Conservation (phyloP, 495 filamentous ascomycete genomes). For the Talaromyces stipitatus region DNA sequence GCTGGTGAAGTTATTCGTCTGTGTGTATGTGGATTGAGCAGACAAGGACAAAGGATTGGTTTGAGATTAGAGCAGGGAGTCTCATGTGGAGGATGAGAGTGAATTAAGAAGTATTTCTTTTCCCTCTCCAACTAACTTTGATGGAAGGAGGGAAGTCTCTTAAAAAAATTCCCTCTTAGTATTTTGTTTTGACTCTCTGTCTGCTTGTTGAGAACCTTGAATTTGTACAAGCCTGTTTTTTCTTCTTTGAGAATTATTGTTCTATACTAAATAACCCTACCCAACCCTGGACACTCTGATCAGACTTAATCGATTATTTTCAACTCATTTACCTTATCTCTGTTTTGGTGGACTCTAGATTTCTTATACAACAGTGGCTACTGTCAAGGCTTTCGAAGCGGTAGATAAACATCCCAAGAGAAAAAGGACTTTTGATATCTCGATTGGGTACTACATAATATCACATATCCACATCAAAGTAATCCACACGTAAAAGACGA, state of each 20-base stretch:
- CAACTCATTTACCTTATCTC: neutral
- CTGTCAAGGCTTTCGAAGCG: too few relatives aligned
- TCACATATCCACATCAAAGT: neutral
- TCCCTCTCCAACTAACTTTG: too few relatives aligned
- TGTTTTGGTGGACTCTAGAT: too few relatives aligned
- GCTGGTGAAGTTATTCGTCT: neutral
- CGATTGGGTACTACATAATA: neutral
- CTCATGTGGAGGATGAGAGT: neutral
- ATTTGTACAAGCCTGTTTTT: neutral
- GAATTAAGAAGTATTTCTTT: neutral
- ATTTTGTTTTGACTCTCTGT: neutral
- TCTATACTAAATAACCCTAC: neutral
- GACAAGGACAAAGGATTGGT: neutral
- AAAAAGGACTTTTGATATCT: too few relatives aligned
- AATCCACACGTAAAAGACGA: constrained; percentile 4
- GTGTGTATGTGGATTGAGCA: too few relatives aligned
- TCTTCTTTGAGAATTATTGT: neutral
- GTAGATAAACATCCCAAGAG: too few relatives aligned
- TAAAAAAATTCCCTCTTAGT: too few relatives aligned
- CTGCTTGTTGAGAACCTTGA: neutral
- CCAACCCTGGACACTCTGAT: neutral
- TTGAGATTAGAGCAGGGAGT: neutral
- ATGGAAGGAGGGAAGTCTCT: too few relatives aligned
- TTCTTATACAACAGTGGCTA: too few relatives aligned
- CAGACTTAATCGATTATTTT: neutral